Conservation (phyloP, 352 stramenopile species). For the Phytophthora aleatoria region DNA sequence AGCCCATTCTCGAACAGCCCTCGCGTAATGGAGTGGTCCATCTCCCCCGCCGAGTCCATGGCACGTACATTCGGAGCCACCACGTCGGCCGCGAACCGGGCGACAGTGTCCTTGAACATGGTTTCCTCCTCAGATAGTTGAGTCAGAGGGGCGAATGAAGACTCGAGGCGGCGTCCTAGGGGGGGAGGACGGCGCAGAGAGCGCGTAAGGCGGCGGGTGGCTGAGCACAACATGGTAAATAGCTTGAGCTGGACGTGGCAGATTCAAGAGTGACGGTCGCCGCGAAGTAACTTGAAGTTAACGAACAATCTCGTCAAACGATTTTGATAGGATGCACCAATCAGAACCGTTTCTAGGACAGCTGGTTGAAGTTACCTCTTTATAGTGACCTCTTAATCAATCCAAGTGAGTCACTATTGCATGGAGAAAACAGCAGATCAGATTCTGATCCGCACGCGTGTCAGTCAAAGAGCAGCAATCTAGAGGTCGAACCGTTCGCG, state of each 20-base stretch:
- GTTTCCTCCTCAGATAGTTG: conserved; percentile 66
- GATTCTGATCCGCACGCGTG: conserved; percentile 8
- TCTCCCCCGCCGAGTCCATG: conserved; percentile 93
- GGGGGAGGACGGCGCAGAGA: background rate
- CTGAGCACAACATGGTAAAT: conserved; percentile 3
- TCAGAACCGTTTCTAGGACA: background rate
- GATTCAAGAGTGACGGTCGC: conserved; percentile 19
- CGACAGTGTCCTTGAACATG: conserved; percentile 80
- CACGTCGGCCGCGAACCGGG: conserved; percentile 85
- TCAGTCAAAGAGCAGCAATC: conserved; percentile 7
- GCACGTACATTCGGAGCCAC: conserved; percentile 88
- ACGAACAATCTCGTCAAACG: conserved; percentile 9
- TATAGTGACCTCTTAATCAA: background rate
- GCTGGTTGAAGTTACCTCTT: conserved; percentile 12
- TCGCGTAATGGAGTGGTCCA: conserved; percentile 90
- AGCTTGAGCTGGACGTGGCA: conserved; percentile 13
- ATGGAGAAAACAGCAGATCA: background rate
- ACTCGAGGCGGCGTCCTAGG: conserved; percentile 20
- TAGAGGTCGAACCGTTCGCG: conserved; percentile 3
- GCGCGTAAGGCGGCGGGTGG: conserved; percentile 1
- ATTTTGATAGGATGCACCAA: conserved; percentile 31
- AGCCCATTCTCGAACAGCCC: conserved; percentile 94
- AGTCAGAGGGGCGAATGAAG: conserved; percentile 50
- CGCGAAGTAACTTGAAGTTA: conserved; percentile 13
- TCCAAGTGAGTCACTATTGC: background rate